phyloP scores from a whole-genome alignment of 768 basidiomycete species.

The Lentinus brumalis region DNA sequence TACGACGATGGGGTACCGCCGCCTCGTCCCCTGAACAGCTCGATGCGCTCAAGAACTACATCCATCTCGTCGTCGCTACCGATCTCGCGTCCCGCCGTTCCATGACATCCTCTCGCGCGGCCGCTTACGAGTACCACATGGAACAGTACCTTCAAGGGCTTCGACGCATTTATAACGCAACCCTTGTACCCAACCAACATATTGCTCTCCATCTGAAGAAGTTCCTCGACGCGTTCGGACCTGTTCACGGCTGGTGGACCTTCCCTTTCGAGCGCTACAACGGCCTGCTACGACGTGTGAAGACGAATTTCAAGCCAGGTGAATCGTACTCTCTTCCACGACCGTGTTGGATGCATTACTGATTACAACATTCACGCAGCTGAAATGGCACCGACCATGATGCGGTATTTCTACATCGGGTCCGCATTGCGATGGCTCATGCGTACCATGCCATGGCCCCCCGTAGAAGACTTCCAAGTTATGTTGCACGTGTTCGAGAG shows the following conservation, averaged over 20 bases:
- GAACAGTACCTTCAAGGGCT: neutral
- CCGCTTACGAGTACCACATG: neutral
- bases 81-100: neutral
- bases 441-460: neutral
- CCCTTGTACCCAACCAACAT: slow-evolving; percentile 35
- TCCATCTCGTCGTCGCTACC: slow-evolving; percentile 2
- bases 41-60: neutral
- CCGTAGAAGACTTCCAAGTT: neutral
- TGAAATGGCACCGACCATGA: neutral
- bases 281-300: slow-evolving; percentile 24
- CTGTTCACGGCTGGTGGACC: slow-evolving; percentile 27
- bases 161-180: neutral
- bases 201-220: slow-evolving; percentile 32
- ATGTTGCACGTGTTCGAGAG: neutral
- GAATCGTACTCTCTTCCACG: neutral
- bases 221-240: slow-evolving; percentile 32
- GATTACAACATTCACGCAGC: too few relatives aligned
- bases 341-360: too few relatives aligned
- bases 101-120: neutral
- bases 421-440: neutral
- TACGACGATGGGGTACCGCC: slow-evolving; percentile 36
- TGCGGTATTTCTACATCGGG: neutral
- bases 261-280: slow-evolving; percentile 35
- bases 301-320: slow-evolving; percentile 24
- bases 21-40: slow-evolving; percentile 4